Conservation (phyloP, 441 rosid species). For the Flueggea neowawraea region DNA sequence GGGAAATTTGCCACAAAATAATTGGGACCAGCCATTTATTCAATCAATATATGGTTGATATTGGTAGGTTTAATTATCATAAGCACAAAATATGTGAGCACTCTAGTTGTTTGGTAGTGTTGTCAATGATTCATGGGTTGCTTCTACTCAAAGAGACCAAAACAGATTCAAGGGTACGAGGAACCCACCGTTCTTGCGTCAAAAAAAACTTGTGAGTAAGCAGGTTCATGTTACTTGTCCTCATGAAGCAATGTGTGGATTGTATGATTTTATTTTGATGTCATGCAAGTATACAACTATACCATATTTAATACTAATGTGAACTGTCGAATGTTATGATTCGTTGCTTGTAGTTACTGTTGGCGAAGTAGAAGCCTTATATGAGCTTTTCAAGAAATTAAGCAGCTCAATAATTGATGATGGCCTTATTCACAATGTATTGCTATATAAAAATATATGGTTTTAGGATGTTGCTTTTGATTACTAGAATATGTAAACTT, state of each 20-base stretch:
- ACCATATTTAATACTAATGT: no score
- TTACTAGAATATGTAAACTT: background rate
- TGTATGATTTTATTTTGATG: background rate
- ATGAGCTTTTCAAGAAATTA: constrained; percentile 78
- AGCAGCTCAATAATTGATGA: constrained; percentile 84
- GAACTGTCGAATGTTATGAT: background rate
- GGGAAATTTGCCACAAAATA: no score
- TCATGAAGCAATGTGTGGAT: background rate
- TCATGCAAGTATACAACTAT: no score
- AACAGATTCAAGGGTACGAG: constrained; percentile 47
- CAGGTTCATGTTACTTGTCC: background rate
- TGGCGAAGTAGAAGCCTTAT: constrained; percentile 74
- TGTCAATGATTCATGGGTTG: constrained; percentile 38
- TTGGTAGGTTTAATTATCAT: background rate
- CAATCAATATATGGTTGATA: no score
- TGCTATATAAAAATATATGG: background rate
- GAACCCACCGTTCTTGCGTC: constrained; percentile 67
- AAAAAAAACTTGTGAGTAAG: constrained; percentile 64
- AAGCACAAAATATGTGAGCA: no score
- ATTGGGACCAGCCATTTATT: no score
- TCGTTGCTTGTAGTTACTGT: constrained; percentile 54
- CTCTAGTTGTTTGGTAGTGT: no score
- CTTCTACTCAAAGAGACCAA: constrained; percentile 29
- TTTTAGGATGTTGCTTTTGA: background rate
- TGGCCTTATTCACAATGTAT: constrained; percentile 93